Percentiles rank a stretch among this genome's conserved stretches.
Evolutionary conservation across 2,329 filamentous ascomycete genomes (phyloP).

Genomic region (Fusarium scirpi): DNA sequence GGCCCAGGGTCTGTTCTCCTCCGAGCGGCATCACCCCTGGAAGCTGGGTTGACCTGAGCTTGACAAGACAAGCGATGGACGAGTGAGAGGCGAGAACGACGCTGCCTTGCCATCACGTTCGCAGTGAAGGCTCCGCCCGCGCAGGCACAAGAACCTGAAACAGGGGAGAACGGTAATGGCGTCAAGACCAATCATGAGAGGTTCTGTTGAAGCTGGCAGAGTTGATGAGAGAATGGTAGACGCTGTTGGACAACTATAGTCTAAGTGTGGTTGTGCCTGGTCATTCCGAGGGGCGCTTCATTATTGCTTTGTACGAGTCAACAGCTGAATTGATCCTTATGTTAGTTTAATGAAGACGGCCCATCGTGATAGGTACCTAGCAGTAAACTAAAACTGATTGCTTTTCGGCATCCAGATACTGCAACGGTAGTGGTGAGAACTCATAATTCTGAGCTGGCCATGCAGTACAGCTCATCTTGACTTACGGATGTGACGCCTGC

Average conservation of each 20-base stretch:
- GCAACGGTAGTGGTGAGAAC: neutral
- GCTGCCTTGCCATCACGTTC: conserved; percentile 13
- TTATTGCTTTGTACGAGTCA: conserved; percentile 1
- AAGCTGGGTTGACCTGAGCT: neutral
- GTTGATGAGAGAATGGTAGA: neutral
- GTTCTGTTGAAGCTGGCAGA: conserved; percentile 7
- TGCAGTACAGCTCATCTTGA: conserved; percentile 43
- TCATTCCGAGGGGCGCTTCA: neutral
- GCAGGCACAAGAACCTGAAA: conserved; percentile 44
- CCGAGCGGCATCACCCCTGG: neutral
- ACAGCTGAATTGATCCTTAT: neutral
- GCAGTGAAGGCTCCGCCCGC: conserved; percentile 25
- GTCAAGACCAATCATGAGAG: conserved; percentile 31
- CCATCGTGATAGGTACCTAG: neutral
- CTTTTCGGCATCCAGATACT: neutral
- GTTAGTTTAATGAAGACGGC: neutral
- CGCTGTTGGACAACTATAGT: neutral
- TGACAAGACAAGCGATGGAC: conserved; percentile 1
- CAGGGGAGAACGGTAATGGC: conserved; percentile 37
- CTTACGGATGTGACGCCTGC: conserved; percentile 16
- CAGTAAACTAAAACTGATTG: neutral
- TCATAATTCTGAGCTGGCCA: conserved; percentile 27
- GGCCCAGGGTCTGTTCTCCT: neutral
- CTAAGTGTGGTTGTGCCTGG: neutral
- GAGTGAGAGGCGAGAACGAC: neutral